Base-by-base conservation (phyloP, 2,329 filamentous ascomycete species). In the Aspergillus spinulosporus region DNA sequence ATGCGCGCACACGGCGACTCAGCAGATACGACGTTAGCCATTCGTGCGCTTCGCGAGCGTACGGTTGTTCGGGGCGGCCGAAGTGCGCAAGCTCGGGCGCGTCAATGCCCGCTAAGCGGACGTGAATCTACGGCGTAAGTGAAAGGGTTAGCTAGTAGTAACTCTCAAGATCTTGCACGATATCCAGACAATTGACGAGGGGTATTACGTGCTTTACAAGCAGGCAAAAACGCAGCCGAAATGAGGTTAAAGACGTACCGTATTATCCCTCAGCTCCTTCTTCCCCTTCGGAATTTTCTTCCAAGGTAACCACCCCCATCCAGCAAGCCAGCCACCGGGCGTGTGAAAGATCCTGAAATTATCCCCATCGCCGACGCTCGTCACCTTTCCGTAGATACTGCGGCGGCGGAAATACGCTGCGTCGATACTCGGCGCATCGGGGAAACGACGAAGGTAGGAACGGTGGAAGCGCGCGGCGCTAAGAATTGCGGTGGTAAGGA, bases 271-370 rank as follows among this genome's bases (percentile, higher is more conserved):
- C 59, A 96, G 75, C 31, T 85, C 83, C 56, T 87, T 84, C 69
- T 82, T 88, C 56, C 82, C 84, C 9, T 77, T 80, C 1, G 92
- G 92, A 5, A 96, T 82, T 57, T 76, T 86, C 67, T 91, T 80
- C 71, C 84, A 80, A 4, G 83, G 87, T 61, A 94, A 68, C 91
- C 90, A 96, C n/a, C 89, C 92, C 94, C 94, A 99, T 52, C 94
- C 94, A 8, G 88, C 82, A 50, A 92, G 74, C 62, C 86, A 82
- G 8, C 94, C 94, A n/a, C 93, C 93, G 0, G 94, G 94, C 0
- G 92, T 97, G 73, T 99, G 94, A 72, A 88, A 99, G 47, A 99
- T 73, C 64, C 94, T 88, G 72, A 99, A 97, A 70, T 93, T 93
- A 74, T 99, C 94, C 3, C 92, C 95, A 80, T 99, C 94, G 42